Evolutionary conservation across 1,284 basidiomycete genomes (phyloP).

Genomic region (Ganoderma sp.): DNA sequence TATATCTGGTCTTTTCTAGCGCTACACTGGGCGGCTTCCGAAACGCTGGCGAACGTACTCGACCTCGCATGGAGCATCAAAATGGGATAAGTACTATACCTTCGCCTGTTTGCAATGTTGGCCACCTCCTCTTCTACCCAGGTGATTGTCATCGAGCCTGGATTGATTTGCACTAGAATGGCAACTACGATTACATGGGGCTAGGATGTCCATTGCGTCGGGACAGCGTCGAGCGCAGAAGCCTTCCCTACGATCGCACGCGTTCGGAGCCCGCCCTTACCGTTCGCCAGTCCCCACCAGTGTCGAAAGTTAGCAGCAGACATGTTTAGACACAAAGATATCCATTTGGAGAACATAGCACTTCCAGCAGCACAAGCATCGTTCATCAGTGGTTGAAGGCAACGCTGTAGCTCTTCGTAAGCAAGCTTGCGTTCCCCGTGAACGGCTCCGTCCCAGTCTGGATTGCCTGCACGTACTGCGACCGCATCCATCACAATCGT

Average conservation of each 20-base stretch:
- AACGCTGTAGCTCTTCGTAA: constrained; percentile 38
- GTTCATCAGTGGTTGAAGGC: constrained; percentile 23
- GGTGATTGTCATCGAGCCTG: constrained; percentile 22
- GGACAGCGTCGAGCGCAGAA: too few relatives aligned
- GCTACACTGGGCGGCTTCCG: too few relatives aligned
- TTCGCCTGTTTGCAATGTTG: background rate
- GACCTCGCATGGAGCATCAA: too few relatives aligned
- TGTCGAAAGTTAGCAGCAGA: background rate
- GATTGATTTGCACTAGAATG: constrained; percentile 11
- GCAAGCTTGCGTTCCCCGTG: constrained; percentile 52
- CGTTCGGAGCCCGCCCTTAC: too few relatives aligned
- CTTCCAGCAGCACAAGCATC: background rate
- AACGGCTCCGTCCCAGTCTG: constrained; percentile 76
- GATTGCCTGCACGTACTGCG: constrained; percentile 57
- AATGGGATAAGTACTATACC: too few relatives aligned
- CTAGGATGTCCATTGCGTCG: too few relatives aligned
- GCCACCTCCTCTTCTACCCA: background rate
- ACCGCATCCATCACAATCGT: constrained; percentile 30
- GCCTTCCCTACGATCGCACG: too few relatives aligned
- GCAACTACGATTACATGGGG: too few relatives aligned
- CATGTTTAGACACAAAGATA: background rate
- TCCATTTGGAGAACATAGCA: background rate
- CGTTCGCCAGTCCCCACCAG: too few relatives aligned
- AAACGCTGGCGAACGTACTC: too few relatives aligned
- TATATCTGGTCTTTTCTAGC: too few relatives aligned